Conservation (phyloP, 1,284 basidiomycete genomes). For the Moesziomyces parantarcticus region DNA sequence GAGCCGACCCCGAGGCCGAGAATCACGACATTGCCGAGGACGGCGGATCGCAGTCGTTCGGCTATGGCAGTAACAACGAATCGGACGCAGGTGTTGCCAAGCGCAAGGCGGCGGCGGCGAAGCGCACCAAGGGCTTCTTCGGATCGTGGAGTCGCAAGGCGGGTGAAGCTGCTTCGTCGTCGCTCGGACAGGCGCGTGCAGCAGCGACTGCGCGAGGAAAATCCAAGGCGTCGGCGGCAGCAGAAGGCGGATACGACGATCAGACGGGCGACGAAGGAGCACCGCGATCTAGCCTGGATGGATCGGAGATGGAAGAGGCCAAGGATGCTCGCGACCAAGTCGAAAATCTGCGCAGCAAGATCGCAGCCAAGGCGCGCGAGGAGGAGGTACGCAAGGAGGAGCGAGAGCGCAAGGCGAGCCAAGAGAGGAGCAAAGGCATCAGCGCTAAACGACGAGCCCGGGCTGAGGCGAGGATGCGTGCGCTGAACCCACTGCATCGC, state of each 20-base stretch:
- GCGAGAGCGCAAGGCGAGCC: slow-evolving; percentile 16
- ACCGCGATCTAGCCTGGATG: slow-evolving; percentile 20
- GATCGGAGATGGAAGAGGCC: slow-evolving; percentile 27
- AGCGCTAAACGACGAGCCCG: slow-evolving; percentile 31
- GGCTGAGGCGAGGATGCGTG: slow-evolving; percentile 38
- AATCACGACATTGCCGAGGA: slow-evolving; percentile 39
- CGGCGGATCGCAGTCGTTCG: slow-evolving; percentile 36
- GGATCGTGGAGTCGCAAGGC: slow-evolving; percentile 35
- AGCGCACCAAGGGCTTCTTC: slow-evolving; percentile 34
- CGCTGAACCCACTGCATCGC: slow-evolving; percentile 41
- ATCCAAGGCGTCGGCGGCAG: slow-evolving; percentile 6
- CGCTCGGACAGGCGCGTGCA: slow-evolving; percentile 9
- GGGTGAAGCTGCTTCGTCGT: slow-evolving; percentile 15
- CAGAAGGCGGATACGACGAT: slow-evolving; percentile 18
- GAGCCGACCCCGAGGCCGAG: slow-evolving; percentile 25
- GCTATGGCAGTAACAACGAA: slow-evolving; percentile 18
- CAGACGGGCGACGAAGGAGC: slow-evolving; percentile 20
- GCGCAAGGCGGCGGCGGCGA: slow-evolving; percentile 33
- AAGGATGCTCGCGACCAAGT: slow-evolving; percentile 20
- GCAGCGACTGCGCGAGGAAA: slow-evolving; percentile 5
- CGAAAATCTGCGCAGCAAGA: slow-evolving; percentile 14
- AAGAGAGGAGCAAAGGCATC: slow-evolving; percentile 38
- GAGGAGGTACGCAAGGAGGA: slow-evolving; percentile 38
- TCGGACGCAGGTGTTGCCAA: slow-evolving; percentile 25
- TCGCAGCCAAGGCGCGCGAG: slow-evolving; percentile 22